Evolutionary conservation across 163 green algal species (phyloP).

Genomic region (Trebouxiophyceae sp.): DNA sequence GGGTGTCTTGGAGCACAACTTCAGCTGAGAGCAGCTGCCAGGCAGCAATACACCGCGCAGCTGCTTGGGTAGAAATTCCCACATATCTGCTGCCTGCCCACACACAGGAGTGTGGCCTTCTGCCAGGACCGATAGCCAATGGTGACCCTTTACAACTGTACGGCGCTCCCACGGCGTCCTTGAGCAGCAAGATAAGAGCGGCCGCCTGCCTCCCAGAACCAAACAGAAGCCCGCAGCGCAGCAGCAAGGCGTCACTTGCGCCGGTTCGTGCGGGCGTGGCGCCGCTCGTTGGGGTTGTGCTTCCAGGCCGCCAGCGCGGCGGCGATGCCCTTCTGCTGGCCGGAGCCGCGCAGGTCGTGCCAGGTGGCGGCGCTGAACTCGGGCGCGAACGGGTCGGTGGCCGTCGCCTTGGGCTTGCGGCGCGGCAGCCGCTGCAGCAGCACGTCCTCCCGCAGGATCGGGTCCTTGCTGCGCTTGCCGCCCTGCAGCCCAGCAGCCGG

Average conservation of each 20-base stretch:
- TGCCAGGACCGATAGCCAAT: too few species aligned
- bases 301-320: slow-evolving; percentile 59
- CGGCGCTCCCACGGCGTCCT: too few species aligned
- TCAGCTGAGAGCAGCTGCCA: too few species aligned
- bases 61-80: too few species aligned
- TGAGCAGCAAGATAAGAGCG: too few species aligned
- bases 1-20: too few species aligned
- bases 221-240: too few species aligned
- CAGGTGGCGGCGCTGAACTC: slow-evolving; percentile 53
- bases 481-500: slow-evolving; percentile 34
- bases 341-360: slow-evolving; percentile 23
- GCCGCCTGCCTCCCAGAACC: too few species aligned
- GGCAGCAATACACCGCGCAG: too few species aligned
- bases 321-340: slow-evolving; percentile 28
- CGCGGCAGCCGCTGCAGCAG: slow-evolving; percentile 53
- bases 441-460: slow-evolving; percentile 81
- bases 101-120: too few species aligned
- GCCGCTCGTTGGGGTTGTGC: slow-evolving; percentile 82
- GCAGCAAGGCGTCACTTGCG: slow-evolving; percentile 36
- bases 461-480: slow-evolving; percentile 48
- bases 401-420: slow-evolving; percentile 9
- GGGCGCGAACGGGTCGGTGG: slow-evolving; percentile 67
- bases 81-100: too few species aligned
- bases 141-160: too few species aligned
- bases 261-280: slow-evolving; percentile 63